These are phyloP conservation scores for Linum lewisii DNA, from an alignment of 345 rosid species.

Conservation along the genomic window DNA sequence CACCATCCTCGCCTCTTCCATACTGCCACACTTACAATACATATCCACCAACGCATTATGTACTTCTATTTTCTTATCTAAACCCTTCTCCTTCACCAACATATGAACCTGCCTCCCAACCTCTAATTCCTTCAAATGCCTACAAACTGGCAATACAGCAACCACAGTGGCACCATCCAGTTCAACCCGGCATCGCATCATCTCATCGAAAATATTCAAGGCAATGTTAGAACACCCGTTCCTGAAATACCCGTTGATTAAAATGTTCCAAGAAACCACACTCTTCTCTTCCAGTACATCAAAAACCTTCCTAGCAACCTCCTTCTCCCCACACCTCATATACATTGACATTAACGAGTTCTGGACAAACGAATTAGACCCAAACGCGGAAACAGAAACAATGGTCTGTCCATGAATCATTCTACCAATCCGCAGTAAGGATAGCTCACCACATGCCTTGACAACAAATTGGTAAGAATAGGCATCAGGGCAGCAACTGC, in stretches of 20 bases:
- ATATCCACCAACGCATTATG: conserved; percentile 73
- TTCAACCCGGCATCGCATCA: conserved; percentile 38
- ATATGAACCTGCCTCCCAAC: conserved; percentile 47
- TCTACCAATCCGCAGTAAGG: conserved; percentile 28
- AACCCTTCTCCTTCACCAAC: conserved; percentile 31
- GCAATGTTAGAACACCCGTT: conserved; percentile 40
- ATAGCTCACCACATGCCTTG: conserved; percentile 43
- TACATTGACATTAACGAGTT: conserved; percentile 59
- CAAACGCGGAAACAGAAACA: conserved; percentile 33
- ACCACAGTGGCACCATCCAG: conserved; percentile 44
- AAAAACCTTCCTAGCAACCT: conserved; percentile 42
- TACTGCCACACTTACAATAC: conserved; percentile 72
- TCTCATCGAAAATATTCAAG: conserved; percentile 32
- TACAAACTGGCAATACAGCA: conserved; percentile 50
- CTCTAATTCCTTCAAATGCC: conserved; percentile 42
- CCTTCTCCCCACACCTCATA: conserved; percentile 40
- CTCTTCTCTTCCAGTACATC: conserved; percentile 32
- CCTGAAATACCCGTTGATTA: conserved; percentile 56
- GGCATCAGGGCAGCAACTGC: conserved; percentile 32
- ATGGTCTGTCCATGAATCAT: conserved; percentile 38
- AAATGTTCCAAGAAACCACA: conserved; percentile 59
- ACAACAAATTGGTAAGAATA: conserved; percentile 44
- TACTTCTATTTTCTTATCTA: conserved; percentile 33
- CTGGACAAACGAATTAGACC: conserved; percentile 31
- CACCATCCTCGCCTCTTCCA: conserved; percentile 46